Conservation (phyloP, 352 stramenopile genomes). For the Saprolegnia diclina region DNA sequence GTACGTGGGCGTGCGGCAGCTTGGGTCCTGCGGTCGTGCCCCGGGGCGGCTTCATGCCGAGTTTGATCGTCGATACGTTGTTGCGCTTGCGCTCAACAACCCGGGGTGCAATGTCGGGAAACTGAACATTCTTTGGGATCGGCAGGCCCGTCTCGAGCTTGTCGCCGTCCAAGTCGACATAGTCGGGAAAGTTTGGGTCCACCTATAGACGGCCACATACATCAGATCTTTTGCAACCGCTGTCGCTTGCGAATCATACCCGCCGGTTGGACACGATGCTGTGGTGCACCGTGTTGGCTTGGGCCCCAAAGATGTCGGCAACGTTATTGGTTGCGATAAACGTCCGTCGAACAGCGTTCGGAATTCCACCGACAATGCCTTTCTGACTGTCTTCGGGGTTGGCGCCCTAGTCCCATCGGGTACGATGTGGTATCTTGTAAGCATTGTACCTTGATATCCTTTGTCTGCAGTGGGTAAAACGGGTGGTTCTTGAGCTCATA, state of each 20-base stretch:
- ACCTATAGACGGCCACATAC: slow-evolving; percentile 25
- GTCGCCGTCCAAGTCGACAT: slow-evolving; percentile 52
- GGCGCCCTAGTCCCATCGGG: slow-evolving; percentile 31
- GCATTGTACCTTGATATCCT: slow-evolving; percentile 50
- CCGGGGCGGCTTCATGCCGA: slow-evolving; percentile 28
- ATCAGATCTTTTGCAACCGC: background rate
- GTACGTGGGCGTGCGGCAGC: slow-evolving; percentile 53
- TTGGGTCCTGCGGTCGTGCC: slow-evolving; percentile 35
- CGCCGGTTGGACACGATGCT: slow-evolving; percentile 61
- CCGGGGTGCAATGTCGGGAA: slow-evolving; percentile 36
- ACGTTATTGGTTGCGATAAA: slow-evolving; percentile 56
- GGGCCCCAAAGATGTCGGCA: slow-evolving; percentile 54
- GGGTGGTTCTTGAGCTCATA: slow-evolving; percentile 53
- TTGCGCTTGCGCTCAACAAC: slow-evolving; percentile 41
- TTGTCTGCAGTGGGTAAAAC: slow-evolving; percentile 44
- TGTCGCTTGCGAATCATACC: background rate
- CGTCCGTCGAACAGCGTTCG: slow-evolving; percentile 47
- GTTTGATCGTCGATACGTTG: slow-evolving; percentile 32
- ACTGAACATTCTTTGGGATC: slow-evolving; percentile 64
- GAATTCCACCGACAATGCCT: slow-evolving; percentile 51
- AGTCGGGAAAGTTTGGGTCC: slow-evolving; percentile 58
- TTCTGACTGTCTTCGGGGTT: slow-evolving; percentile 46
- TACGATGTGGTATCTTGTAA: too few relatives aligned
- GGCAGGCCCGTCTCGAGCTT: slow-evolving; percentile 60
- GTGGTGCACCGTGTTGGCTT: slow-evolving; percentile 56